Percentiles rank a stretch among this genome's conserved stretches.
Evolutionary conservation across 2,329 filamentous ascomycete species (phyloP).

Genomic region (Mycocentrospora acerina): DNA sequence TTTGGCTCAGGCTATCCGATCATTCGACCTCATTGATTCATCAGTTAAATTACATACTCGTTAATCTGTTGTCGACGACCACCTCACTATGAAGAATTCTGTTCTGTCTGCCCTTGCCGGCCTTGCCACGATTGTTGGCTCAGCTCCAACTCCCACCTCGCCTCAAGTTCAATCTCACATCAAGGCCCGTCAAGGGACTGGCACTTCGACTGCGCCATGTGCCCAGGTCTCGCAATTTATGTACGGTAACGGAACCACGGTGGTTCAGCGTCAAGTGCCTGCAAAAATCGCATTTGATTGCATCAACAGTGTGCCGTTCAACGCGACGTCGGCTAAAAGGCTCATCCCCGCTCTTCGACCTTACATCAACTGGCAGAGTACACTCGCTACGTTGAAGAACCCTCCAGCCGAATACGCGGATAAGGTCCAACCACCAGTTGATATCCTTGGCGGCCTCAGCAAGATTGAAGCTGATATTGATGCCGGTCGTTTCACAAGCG

Average conservation of each 20-base stretch:
- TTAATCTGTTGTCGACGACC: slow-evolving; percentile 2
- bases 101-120: slow-evolving; percentile 23
- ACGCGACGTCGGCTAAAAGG: slow-evolving; percentile 41
- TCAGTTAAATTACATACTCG: slow-evolving; percentile 2
- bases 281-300: slow-evolving; percentile 50
- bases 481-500: slow-evolving; percentile 39
- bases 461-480: slow-evolving; percentile 42
- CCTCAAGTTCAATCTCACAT: slow-evolving; percentile 16
- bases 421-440: slow-evolving; percentile 49
- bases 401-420: slow-evolving; percentile 49
- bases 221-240: slow-evolving; percentile 36
- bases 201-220: slow-evolving; percentile 28
- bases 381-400: slow-evolving; percentile 45
- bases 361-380: slow-evolving; percentile 52
- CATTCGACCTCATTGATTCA: slow-evolving; percentile 6
- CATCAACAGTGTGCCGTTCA: slow-evolving; percentile 48
- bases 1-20: slow-evolving; percentile 2
- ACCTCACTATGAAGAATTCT: slow-evolving; percentile 24
- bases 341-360: slow-evolving; percentile 45
- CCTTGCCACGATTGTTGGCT: slow-evolving; percentile 20
- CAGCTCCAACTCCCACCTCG: slow-evolving; percentile 14
- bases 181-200: slow-evolving; percentile 24
- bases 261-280: slow-evolving; percentile 34
- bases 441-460: slow-evolving; percentile 46
- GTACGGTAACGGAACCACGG: slow-evolving; percentile 19